Conservation (phyloP, 176 grass and related monocot species). For the Eleusine coracana region DNA sequence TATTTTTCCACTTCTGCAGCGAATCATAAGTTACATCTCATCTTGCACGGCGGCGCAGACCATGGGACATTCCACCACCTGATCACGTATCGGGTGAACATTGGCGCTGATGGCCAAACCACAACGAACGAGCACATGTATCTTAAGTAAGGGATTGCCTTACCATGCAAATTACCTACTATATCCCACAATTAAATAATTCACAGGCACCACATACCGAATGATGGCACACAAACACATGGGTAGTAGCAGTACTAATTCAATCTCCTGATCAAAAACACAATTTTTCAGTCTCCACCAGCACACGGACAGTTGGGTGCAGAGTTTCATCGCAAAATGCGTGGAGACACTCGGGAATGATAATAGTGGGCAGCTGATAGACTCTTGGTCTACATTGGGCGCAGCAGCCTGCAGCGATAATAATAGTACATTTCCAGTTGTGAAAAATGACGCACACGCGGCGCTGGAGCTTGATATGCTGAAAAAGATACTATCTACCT, state of each 20-base stretch:
- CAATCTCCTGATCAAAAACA: neutral
- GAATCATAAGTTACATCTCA: neutral
- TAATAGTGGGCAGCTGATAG: neutral
- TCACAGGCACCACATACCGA: neutral
- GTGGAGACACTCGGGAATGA: neutral
- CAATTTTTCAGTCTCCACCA: neutral
- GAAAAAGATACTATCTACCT: neutral
- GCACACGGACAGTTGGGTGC: neutral
- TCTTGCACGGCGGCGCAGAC: neutral
- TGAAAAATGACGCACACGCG: neutral
- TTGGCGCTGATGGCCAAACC: neutral
- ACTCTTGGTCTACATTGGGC: neutral
- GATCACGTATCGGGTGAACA: neutral
- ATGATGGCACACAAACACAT: neutral
- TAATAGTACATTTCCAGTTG: neutral
- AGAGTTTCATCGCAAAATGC: neutral
- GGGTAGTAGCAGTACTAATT: neutral
- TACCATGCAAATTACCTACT: neutral
- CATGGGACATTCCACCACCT: slow-evolving; percentile 6
- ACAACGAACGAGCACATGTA: too few species aligned
- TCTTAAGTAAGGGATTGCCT: slow-evolving; percentile 1
- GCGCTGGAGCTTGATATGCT: neutral
- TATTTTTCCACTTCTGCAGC: neutral
- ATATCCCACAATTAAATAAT: neutral
- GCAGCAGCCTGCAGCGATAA: neutral